Base-by-base conservation (phyloP, 176 grass and related monocot species). In the Oryza coarctata region DNA sequence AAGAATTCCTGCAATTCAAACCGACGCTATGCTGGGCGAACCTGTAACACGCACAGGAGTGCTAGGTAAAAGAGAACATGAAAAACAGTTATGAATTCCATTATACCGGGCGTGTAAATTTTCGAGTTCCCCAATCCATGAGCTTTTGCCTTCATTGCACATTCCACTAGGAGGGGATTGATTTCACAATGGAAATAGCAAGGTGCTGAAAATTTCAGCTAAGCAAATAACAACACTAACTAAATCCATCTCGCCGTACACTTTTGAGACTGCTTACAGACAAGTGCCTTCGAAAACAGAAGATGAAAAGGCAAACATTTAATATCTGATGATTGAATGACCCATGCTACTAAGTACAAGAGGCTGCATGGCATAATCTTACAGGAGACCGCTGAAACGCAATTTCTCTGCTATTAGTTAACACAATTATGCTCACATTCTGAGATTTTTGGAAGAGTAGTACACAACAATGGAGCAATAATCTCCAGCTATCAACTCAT, bases 281-380 rank as follows among this genome's bases (percentile, higher is more conserved):
- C 17, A n/a, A 49, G 11, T 17, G 3, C 15, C 13, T 49, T 1
- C 13, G 15, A 49, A 49, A 17, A 49, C 45, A 1, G 22, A 5
- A 36, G 20, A 64, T 1, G 9, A 3, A 31, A 15, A 33, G 1
- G 9, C 35, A 0, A 66, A 36, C 22, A 58, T 25, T 34, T 38
- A 38, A 58, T 76, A 0, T 74, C 3, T 12, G 14, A 36, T 57
- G 26, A 13, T 3, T 26, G 11, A 55, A 73, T 79, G 25, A 22
- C 32, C 10, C 45, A 44, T 76, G 28, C 66, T 81, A 74, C 32
- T 79, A 65, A n/a, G 27, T 81, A 79, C 57, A 83, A 65, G 15
- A 27, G 3, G 9, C 15, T 20, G 52, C 33, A 83, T 80, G 23
- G 8, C 12, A 60, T 32, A 61, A 72, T 73, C 41, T 82, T 73